Evolutionary conservation across 2,329 filamentous ascomycete genomes (phyloP), one percentile per base, ranked within the genome.

Genomic region (Aureobasidium subglaciale): DNA sequence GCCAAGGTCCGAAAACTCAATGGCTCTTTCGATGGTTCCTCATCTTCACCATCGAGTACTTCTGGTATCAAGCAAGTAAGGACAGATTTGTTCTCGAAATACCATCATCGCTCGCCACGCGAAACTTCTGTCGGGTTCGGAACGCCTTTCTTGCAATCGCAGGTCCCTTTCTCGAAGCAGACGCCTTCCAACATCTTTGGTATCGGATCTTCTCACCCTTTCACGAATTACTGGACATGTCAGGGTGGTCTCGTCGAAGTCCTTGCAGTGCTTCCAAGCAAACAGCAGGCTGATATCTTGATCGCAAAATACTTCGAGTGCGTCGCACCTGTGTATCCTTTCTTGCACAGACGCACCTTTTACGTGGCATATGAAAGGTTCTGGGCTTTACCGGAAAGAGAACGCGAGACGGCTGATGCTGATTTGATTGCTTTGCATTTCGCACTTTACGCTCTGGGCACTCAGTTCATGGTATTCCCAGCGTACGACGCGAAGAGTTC

Each of bases 281-380:
- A 88, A 71, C 71, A 85, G 8, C 87, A 90, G 68, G 85, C 86
- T 53, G 86, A 91, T 61, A 84, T 88, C 32, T 73, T 91, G 16
- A 71, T 77, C 15, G 70, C 72, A 15, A 78, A 75, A 59, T 79
- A 77, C 62, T 79, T 79, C 58, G 75, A 78, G 64, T 69, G 69
- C n/a, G 86, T 91, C 46, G 88, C 91, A 64, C 86, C 87, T 0
- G 83, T 91, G 2, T 91, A 90, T 68, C 88, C 88, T 15, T 90
- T 91, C 81, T 78, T 91, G 16, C 84, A 91, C 63, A 79, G 84
- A 9, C 81, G 86, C 62, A 85, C 82, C 6, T 90, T 91, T 67
- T 88, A 88, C 61, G 81, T 83, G 60, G 87, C 90, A 64, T 90
- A 90, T 63, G 85, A 88, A 63, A 80, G 84, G 58, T 91, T 91